Evolutionary conservation across 1,284 basidiomycete species (phyloP), one percentile per base, ranked within the genome.

Genomic region (Ustilago nuda): DNA sequence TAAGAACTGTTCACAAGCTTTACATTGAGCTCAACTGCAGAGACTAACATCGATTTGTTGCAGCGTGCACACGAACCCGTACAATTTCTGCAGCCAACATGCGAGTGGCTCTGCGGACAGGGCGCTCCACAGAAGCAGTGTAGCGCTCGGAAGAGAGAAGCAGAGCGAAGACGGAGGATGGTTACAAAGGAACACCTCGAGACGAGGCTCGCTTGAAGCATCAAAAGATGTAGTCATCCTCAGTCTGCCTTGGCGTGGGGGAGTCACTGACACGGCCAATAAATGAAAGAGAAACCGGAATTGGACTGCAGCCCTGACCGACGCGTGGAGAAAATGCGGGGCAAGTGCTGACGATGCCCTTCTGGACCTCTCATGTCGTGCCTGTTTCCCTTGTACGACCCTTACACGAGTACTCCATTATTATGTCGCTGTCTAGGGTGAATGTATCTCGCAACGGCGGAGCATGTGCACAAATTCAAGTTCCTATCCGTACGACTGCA

Each of bases 301-400:
- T 36, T 52, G 50, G 50, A 52, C 23, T 27, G 23, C 23, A 7
- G 32, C 8, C 30, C 11, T 12, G n/a, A 33, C 7, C 8, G 50
- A 41, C 39, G 39, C 39, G 6, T 17, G 39, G 39, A 41, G 50
- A 32, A 33, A 53, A 35, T 23, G 51, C 51, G 51, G 51, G 51
- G 51, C 51, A 53, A 35, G 32, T 30, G 50, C 50, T 35, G 51
- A 52, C 12, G 23, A 4, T 17, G 39, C 5, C 7, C 19, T 45
- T 17, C 43, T 45, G 48, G 11, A 50, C 27, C 48, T 50, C 48
- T 50, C 27, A 50, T 27, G 23, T 50, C 27, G 30, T 27, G 48
- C 48, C 48, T 30, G 45, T 8, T 50, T 2, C 11, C 41, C 2
- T 50, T 50, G 39, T 41, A 17, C 12, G 39, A 41, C 39, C 15